A percentile compares a stretch with the other conserved stretches of the same genome.
These are phyloP conservation scores for Phyllosticta ampelicida DNA, from an alignment of 2,329 filamentous ascomycete species.

Conservation along the genomic window DNA sequence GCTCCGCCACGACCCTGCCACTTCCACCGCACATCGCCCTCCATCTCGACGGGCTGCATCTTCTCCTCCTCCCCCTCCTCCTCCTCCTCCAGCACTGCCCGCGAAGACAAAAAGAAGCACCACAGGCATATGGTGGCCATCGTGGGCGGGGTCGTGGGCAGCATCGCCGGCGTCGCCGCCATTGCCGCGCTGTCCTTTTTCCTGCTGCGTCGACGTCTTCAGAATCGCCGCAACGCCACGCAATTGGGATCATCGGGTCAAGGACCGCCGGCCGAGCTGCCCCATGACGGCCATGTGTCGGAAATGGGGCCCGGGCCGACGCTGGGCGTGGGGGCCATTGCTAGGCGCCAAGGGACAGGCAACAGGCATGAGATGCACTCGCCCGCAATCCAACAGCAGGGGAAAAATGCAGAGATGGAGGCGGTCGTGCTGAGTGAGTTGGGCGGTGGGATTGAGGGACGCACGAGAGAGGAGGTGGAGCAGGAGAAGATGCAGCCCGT, in stretches of 20 bases:
- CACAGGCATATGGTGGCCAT: constrained; percentile 1
- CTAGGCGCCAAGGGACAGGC: background rate
- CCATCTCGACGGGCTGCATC: constrained; percentile 13
- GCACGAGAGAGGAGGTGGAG: background rate
- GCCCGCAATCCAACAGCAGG: background rate
- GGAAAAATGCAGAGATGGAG: background rate
- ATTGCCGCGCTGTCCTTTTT: background rate
- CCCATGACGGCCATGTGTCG: background rate
- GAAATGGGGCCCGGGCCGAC: background rate
- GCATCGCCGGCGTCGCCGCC: constrained; percentile 1
- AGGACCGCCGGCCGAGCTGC: background rate
- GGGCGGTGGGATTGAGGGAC: background rate
- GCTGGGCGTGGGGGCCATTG: background rate
- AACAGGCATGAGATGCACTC: background rate
- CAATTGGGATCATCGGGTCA: constrained; percentile 6
- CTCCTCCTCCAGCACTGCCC: background rate
- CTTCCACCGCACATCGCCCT: background rate
- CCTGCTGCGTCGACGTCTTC: background rate
- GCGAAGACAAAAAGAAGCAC: background rate
- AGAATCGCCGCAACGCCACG: background rate
- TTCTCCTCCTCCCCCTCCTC: constrained; percentile 17
- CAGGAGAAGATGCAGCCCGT: background rate
- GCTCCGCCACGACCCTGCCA: background rate
- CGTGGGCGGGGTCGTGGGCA: constrained; percentile 9
- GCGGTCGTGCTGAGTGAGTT: background rate